Conservation (phyloP, 2,329 filamentous ascomycete genomes). For the Corniculantispora saksenae region DNA sequence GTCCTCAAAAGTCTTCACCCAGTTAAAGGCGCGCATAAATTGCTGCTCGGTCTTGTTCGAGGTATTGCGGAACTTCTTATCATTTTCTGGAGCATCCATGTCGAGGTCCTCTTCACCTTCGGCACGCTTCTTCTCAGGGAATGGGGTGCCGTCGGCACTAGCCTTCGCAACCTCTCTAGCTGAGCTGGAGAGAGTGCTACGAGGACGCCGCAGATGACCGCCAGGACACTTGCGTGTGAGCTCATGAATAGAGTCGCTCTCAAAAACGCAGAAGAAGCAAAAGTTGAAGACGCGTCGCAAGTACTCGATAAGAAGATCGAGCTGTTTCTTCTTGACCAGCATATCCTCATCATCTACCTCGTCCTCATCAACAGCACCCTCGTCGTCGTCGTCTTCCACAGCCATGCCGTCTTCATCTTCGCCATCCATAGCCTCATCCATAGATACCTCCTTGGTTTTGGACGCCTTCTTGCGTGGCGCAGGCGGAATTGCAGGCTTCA, state of each 20-base stretch:
- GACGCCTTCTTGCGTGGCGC: slow-evolving; percentile 61
- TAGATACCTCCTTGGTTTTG: slow-evolving; percentile 59
- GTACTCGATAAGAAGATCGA: slow-evolving; percentile 95
- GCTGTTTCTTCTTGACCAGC: slow-evolving; percentile 90
- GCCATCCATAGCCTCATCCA: slow-evolving; percentile 64
- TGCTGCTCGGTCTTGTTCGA: slow-evolving; percentile 84
- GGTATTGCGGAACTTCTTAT: slow-evolving; percentile 72
- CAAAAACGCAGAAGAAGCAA: slow-evolving; percentile 99
- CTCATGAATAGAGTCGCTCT: slow-evolving; percentile 96
- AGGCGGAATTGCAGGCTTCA: slow-evolving; percentile 65
- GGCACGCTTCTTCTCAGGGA: slow-evolving; percentile 79
- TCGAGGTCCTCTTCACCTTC: slow-evolving; percentile 67
- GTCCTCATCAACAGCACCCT: slow-evolving; percentile 76
- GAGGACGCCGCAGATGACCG: slow-evolving; percentile 90
- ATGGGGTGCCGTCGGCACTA: slow-evolving; percentile 78
- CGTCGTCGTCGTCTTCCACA: slow-evolving; percentile 80
- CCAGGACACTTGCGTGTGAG: slow-evolving; percentile 93
- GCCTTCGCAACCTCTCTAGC: slow-evolving; percentile 84
- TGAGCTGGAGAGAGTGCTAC: slow-evolving; percentile 78
- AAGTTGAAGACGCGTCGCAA: slow-evolving; percentile 96
- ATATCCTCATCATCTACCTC: slow-evolving; percentile 90
- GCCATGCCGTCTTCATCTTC: slow-evolving; percentile 73
- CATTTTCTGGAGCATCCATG: slow-evolving; percentile 46
- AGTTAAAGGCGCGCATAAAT: slow-evolving; percentile 92
- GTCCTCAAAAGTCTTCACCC: slow-evolving; percentile 98